phyloP scores from a whole-genome alignment of 176 grass and related monocot genomes.

The Rhynchospora tenuis region DNA sequence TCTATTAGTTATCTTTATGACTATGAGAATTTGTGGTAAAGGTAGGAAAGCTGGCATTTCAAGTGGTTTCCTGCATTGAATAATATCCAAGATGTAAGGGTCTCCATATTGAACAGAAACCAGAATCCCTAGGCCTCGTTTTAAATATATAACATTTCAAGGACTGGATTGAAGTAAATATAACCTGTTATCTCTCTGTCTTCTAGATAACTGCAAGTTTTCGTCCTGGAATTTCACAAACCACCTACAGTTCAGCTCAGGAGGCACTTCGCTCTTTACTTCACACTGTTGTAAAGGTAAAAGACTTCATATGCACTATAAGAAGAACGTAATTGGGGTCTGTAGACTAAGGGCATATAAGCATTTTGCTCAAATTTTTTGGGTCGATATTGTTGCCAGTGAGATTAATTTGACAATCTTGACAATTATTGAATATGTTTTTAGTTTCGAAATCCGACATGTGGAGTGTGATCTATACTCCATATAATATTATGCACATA shows the following conservation, averaged over 20 bases:
- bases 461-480: no score
- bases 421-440: no score
- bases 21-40: neutral
- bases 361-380: neutral
- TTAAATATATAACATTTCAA: neutral
- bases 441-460: no score
- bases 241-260: constrained; percentile 71
- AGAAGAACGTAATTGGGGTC: neutral
- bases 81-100: neutral
- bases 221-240: constrained; percentile 51
- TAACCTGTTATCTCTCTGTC: constrained; percentile 20
- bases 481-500: no score
- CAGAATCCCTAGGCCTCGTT: neutral
- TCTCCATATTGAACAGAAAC: neutral
- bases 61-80: neutral
- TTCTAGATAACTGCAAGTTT: constrained; percentile 69
- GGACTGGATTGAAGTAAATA: neutral
- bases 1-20: neutral
- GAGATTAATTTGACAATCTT: no score
- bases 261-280: constrained; percentile 71
- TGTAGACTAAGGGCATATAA: neutral
- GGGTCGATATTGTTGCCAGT: no score
- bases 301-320: neutral
- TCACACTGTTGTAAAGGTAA: constrained; percentile 74
- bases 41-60: neutral